Conservation (phyloP, 2,329 filamentous ascomycete genomes). For the Pleoardoris graminearum region DNA sequence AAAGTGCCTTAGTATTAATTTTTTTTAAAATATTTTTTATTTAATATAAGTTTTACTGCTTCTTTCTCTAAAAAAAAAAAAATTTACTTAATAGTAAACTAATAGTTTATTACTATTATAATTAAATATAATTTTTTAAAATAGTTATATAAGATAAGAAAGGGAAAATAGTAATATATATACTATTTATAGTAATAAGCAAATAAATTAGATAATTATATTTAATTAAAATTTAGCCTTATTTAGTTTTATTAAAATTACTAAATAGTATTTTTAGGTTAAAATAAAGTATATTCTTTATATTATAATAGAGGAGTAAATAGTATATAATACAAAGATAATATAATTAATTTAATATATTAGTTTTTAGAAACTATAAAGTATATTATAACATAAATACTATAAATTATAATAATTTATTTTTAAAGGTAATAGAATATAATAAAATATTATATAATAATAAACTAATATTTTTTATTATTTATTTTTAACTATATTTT, state of each 20-base stretch:
- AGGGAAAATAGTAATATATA: neutral
- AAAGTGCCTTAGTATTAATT: slow-evolving; percentile 7
- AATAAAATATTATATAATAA: too few relatives aligned
- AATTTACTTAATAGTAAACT: slow-evolving; percentile 4
- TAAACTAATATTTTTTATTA: too few relatives aligned
- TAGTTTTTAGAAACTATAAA: neutral
- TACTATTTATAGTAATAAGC: neutral
- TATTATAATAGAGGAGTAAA: neutral
- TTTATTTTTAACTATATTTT: neutral
- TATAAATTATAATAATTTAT: neutral
- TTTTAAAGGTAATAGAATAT: too few relatives aligned
- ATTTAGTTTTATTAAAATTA: neutral
- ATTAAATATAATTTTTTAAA: neutral
- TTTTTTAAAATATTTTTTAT: slow-evolving; percentile 7
- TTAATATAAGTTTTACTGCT: neutral
- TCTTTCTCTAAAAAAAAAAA: slow-evolving; percentile 2
- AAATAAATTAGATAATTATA: neutral
- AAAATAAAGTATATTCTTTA: neutral
- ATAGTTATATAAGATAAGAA: neutral
- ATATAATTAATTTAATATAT: neutral
- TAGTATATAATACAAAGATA: neutral
- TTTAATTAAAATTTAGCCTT: neutral
- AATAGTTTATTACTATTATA: slow-evolving; percentile 8
- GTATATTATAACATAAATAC: neutral
- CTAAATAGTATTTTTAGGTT: neutral